Base-by-base conservation (phyloP, 129 eudicot species). In the Artemisia annua region DNA sequence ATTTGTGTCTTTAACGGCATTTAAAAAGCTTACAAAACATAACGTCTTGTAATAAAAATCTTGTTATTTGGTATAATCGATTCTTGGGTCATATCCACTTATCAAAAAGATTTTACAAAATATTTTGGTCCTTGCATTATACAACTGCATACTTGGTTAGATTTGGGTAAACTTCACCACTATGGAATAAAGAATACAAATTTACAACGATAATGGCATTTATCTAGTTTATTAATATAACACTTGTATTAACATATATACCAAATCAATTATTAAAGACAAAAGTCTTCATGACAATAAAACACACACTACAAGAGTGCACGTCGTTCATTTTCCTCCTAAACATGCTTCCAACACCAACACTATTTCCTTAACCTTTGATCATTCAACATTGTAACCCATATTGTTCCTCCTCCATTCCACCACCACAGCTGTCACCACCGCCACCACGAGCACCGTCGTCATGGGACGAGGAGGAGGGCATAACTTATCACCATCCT, bases 341-440 rank as follows among this genome's bases (percentile, higher is more conserved):
- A 44, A 78, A 63, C 82, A 78, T 78, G 82, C 66, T 78, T 60
- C 54, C 82, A 78, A 78, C 72, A 76, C 69, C 44, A 76, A 12
- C 67, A 58, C 3, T 60, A 56, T 67, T 67, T 57, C 69, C 68
- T 67, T 30, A 57, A 75, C 35, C 44, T 54, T 14, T 55, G 28
- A 63, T 71, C 72, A 26, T 64, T 71, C 30, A 63, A 26, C 70
- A 48, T 51, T 14, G 32, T 5, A 5, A 16, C 9, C 15, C 51
- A 39, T 61, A 50, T 46, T 39, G 48, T 32, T 8, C 59, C 28
- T 63, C 35, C 43, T 71, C 59, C 66, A 26, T 52, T 52, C 2
- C 17, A 52, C 72, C 61, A 19, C 73, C 72, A 49, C 22, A 30
- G 15, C 15, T 15, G 12, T 14, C 54, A n/a, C n/a, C n/a, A n/a